Evolutionary conservation across 495 filamentous ascomycete genomes (phyloP).

Genomic region (Friedmanniomyces simplex): DNA sequence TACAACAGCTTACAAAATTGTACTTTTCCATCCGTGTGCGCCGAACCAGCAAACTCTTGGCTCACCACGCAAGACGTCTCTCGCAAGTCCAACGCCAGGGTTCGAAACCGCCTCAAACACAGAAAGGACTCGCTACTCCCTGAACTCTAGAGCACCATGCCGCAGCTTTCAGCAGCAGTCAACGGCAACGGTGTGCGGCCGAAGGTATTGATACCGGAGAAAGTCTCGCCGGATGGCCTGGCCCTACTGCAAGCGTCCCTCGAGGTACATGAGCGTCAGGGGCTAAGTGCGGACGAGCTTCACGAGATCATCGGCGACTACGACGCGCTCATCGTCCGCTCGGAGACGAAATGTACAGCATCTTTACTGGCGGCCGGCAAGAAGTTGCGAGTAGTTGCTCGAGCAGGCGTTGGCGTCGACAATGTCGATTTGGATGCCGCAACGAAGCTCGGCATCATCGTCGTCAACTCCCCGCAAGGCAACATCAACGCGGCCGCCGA

Average conservation of each 20-base stretch:
- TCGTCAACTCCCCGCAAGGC: slow-evolving; percentile 58
- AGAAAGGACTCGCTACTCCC: neutral
- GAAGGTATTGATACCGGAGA: slow-evolving; percentile 60
- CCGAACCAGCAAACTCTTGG: neutral
- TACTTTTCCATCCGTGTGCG: neutral
- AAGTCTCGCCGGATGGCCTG: slow-evolving; percentile 62
- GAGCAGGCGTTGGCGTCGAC: slow-evolving; percentile 66
- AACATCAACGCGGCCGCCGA: slow-evolving; percentile 59
- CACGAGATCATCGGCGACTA: slow-evolving; percentile 48
- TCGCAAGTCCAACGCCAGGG: neutral
- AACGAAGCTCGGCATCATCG: slow-evolving; percentile 55
- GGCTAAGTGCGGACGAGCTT: slow-evolving; percentile 46
- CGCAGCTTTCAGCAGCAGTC: neutral
- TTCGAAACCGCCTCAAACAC: neutral
- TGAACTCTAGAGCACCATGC: neutral
- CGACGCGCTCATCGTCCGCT: slow-evolving; percentile 59
- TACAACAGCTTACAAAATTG: neutral
- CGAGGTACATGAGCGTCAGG: slow-evolving; percentile 49
- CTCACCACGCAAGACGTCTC: neutral
- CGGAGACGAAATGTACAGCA: slow-evolving; percentile 60
- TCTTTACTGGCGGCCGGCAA: slow-evolving; percentile 46
- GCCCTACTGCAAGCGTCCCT: slow-evolving; percentile 45
- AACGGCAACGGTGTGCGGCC: slow-evolving; percentile 27
- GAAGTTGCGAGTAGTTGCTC: slow-evolving; percentile 58
- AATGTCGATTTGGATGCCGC: slow-evolving; percentile 62